Conservation (phyloP, 768 basidiomycete species). For the Kondoa subrosea region DNA sequence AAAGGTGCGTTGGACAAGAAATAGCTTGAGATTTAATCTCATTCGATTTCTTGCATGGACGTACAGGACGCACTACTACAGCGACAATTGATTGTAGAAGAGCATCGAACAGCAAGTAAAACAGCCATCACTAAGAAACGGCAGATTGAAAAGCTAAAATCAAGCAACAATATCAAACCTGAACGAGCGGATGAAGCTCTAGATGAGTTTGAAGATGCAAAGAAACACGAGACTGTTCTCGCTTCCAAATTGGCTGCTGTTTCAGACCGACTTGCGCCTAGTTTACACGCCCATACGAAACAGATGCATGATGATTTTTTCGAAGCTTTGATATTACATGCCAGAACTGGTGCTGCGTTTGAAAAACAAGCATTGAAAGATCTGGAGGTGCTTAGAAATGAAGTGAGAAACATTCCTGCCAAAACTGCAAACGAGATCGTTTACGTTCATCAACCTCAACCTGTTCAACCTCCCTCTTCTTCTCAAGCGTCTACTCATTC, state of each 20-base stretch:
- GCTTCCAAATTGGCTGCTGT: conserved; percentile 78
- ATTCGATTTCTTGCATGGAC: neutral
- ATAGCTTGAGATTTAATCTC: neutral
- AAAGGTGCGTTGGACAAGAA: conserved; percentile 37
- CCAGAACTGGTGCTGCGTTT: conserved; percentile 76
- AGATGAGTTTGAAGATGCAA: conserved; percentile 89
- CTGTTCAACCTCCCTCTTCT: neutral
- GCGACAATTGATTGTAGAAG: conserved; percentile 77
- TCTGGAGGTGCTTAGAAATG: conserved; percentile 7
- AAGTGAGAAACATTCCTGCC: neutral
- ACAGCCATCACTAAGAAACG: conserved; percentile 80
- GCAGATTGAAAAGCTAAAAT: conserved; percentile 73
- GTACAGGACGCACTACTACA: conserved; percentile 60
- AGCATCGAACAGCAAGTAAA: conserved; percentile 85
- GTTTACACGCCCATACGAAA: conserved; percentile 65
- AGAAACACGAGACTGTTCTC: conserved; percentile 70
- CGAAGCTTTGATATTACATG: conserved; percentile 76
- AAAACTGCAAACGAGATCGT: neutral
- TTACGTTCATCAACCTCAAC: conserved; percentile 5
- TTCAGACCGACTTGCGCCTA: conserved; percentile 76
- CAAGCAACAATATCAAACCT: conserved; percentile 57
- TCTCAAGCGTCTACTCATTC: neutral
- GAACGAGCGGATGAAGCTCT: conserved; percentile 78
- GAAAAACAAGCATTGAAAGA: conserved; percentile 39
- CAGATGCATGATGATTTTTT: conserved; percentile 83